phyloP scores from a whole-genome alignment of 2,329 filamentous ascomycete genomes.

The Albophoma yamanashiensis region DNA sequence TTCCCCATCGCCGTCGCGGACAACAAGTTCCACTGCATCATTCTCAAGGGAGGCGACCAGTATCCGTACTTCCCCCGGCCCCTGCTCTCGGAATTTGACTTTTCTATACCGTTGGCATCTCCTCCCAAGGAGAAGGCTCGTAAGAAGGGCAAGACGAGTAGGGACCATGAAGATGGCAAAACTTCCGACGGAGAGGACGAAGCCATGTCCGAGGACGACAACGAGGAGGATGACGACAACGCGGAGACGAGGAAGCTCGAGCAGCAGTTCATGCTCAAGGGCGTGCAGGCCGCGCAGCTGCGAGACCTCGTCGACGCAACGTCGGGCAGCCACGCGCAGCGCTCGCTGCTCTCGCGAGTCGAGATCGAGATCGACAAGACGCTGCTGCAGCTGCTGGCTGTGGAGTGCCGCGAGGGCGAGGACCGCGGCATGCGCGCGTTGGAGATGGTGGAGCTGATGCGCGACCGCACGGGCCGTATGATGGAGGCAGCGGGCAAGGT shows the following conservation, averaged over 20 bases:
- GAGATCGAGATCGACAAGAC: constrained; percentile 86
- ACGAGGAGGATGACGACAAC: constrained; percentile 18
- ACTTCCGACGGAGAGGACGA: constrained; percentile 26
- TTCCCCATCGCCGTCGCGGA: constrained; percentile 92
- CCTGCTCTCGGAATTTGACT: constrained; percentile 85
- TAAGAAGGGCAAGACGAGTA: constrained; percentile 18
- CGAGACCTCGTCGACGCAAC: constrained; percentile 64
- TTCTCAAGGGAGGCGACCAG: constrained; percentile 88
- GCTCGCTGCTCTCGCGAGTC: constrained; percentile 54
- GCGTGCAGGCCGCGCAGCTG: constrained; percentile 61
- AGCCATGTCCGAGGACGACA: constrained; percentile 21
- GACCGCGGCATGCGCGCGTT: constrained; percentile 90
- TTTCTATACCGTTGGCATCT: constrained; percentile 68
- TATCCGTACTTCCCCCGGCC: constrained; percentile 90
- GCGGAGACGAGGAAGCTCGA: constrained; percentile 57
- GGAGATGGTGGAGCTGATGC: constrained; percentile 80
- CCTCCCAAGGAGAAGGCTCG: constrained; percentile 24
- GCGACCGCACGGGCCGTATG: constrained; percentile 78
- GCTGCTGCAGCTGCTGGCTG: constrained; percentile 75
- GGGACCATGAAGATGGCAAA: constrained; percentile 22
- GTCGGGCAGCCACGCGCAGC: constrained; percentile 46
- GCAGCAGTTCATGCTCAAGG: constrained; percentile 69
- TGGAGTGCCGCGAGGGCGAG: constrained; percentile 87
- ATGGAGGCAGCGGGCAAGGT: constrained; percentile 84
- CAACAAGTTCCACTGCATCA: constrained; percentile 94